Conservation (phyloP, 176 grass and related monocot genomes). For the Dactylis glomerata region DNA sequence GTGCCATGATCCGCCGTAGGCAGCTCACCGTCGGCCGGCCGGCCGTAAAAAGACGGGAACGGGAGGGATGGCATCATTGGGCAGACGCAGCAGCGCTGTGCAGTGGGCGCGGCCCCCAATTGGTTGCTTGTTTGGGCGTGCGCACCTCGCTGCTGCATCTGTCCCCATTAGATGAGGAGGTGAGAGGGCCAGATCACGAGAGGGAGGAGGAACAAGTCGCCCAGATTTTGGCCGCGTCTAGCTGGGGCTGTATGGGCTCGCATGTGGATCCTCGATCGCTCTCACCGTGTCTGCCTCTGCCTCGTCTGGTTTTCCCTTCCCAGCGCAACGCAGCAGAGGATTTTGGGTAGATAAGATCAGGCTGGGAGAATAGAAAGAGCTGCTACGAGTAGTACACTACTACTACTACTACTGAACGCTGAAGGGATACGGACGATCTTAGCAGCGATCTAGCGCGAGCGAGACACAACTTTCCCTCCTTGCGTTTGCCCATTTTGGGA, state of each 20-base stretch:
- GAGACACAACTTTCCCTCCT: background rate
- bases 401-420: background rate
- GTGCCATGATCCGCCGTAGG: background rate
- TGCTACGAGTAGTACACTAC: too few relatives aligned
- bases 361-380: background rate
- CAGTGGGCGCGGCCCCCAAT: slow-evolving; percentile 42
- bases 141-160: slow-evolving; percentile 31
- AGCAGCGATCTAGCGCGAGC: background rate
- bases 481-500: slow-evolving; percentile 37
- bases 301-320: background rate
- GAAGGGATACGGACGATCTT: background rate
- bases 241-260: slow-evolving; percentile 44
- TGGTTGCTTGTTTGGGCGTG: slow-evolving; percentile 54
- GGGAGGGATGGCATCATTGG: background rate
- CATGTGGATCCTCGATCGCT: slow-evolving; percentile 34
- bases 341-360: slow-evolving; percentile 6
- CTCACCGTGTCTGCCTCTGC: slow-evolving; percentile 27
- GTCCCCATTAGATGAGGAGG: slow-evolving; percentile 16
- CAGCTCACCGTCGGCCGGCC: background rate
- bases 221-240: slow-evolving; percentile 51
- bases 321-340: background rate
- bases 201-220: slow-evolving; percentile 46
- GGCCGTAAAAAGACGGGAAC: slow-evolving; percentile 29
- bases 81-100: slow-evolving; percentile 1
- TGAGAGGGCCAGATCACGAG: slow-evolving; percentile 53